Base-by-base conservation (phyloP, 371 early-diverging fungal species). In the Chytridium lagenaria region DNA sequence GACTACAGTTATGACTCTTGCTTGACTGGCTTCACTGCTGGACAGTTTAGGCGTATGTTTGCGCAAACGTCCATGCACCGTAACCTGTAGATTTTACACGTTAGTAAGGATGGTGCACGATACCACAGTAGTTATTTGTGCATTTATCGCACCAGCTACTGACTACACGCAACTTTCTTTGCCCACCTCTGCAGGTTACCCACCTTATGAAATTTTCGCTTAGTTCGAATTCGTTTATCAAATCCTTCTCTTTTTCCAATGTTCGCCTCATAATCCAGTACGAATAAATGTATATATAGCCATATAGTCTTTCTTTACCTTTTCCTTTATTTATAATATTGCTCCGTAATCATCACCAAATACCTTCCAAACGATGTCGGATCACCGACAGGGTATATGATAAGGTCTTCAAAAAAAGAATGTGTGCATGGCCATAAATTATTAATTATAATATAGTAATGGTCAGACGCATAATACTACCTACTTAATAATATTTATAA, bases 1-100 rank as follows among this genome's bases (percentile, higher is more conserved):
- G 69, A 69, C 57, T 69, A 69, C 59, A n/a, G 57, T 23, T 51
- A 12, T 30, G 69, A 69, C 69, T 3, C 15, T 23, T 69, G 69
- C 57, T 59, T 69, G 69, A 36, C 33, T n/a, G 34, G 51, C 12
- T 69, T 69, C 57, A 28, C 69, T 26, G 26, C 59, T 19, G 69
- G 69, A 3, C 69, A 69, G 50, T 15, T 12, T 33, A 68, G 2
- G 10, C 72, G 72, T 51, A 66, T 66, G n/a, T 3, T 7, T 15
- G 69, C 51, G 23, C 68, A 68, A 28, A 26, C n/a, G 26, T 38
- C 50, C 22, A 5, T 50, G 12, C 49, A 68, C 68, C 68, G 68
- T 50, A 50, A 34, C 19, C 65, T 64, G 5, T 57, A 57, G 23
- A 23, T 30, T 57, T 7, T 44, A n/a, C n/a, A n/a, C n/a, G n/a